Percentiles rank a stretch among this genome's conserved stretches.
These are phyloP conservation scores for Claviceps paspali DNA, from an alignment of 2,329 filamentous ascomycete species.

Conservation along the genomic window DNA sequence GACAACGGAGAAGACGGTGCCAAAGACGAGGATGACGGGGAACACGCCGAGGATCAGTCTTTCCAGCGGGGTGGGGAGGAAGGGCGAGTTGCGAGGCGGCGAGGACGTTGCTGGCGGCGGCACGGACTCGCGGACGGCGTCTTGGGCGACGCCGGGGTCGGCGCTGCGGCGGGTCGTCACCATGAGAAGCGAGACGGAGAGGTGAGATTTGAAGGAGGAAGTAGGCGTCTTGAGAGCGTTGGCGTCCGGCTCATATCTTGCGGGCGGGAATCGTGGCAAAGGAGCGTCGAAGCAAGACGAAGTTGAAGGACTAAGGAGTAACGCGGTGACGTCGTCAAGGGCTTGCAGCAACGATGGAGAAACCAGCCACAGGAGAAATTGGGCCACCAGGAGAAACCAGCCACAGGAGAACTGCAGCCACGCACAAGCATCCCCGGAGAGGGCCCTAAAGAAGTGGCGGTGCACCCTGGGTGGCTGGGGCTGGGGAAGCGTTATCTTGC, in stretches of 20 bases:
- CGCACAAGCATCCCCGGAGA: too few relatives aligned
- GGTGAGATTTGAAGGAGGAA: not conserved
- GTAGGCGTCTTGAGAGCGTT: not conserved
- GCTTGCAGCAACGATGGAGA: too few relatives aligned
- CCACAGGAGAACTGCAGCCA: too few relatives aligned
- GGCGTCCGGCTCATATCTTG: not conserved
- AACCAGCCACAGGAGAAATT: too few relatives aligned
- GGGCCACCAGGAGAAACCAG: too few relatives aligned
- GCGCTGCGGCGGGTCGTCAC: slow-evolving; percentile 14
- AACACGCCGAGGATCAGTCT: slow-evolving; percentile 51
- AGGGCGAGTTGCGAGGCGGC: slow-evolving; percentile 33
- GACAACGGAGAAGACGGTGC: slow-evolving; percentile 64
- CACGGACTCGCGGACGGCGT: not conserved
- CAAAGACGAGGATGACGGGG: slow-evolving; percentile 63
- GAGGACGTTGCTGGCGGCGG: not conserved
- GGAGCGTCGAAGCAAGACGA: too few relatives aligned
- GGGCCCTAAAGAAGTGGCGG: too few relatives aligned
- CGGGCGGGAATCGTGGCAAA: too few relatives aligned
- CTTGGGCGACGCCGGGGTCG: not conserved
- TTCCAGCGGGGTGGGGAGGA: slow-evolving; percentile 57
- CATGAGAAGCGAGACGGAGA: slow-evolving; percentile 9
- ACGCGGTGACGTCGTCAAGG: too few relatives aligned
- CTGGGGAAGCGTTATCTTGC: too few relatives aligned
- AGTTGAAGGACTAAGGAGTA: too few relatives aligned
- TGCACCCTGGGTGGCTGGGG: too few relatives aligned